Conservation (phyloP, 768 basidiomycete genomes). For the Gloeophyllum trabeum region DNA sequence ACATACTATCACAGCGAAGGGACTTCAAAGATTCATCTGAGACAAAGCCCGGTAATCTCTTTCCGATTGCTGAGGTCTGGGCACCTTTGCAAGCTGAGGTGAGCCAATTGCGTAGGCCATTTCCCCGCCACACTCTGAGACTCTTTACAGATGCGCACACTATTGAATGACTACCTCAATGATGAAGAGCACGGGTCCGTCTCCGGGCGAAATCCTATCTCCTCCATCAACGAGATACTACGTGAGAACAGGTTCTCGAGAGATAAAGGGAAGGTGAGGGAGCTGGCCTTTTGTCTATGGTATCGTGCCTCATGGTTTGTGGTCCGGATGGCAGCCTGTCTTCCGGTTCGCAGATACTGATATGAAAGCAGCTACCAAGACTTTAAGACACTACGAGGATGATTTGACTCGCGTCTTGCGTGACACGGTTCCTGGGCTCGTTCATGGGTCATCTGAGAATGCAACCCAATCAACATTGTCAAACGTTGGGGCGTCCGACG, state of each 20-base stretch:
- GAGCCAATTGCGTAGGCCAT: conserved; percentile 7
- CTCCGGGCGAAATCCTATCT: conserved; percentile 77
- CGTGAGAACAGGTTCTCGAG: conserved; percentile 71
- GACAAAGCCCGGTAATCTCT: conserved; percentile 62
- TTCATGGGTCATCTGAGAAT: conserved; percentile 56
- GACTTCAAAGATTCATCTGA: conserved; percentile 86
- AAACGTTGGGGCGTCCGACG: conserved; percentile 49
- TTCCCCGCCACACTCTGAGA: conserved; percentile 3
- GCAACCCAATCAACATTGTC: conserved; percentile 50
- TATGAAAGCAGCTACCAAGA: conserved; percentile 51
- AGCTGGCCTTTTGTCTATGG: neutral
- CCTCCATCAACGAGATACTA: conserved; percentile 89
- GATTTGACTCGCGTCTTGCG: conserved; percentile 73
- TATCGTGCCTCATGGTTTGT: conserved; percentile 61
- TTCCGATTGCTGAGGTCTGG: conserved; percentile 85
- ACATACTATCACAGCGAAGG: conserved; percentile 50
- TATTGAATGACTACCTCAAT: conserved; percentile 85
- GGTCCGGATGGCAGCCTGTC: conserved; percentile 67
- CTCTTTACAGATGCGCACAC: conserved; percentile 53
- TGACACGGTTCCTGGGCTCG: conserved; percentile 90
- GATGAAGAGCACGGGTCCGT: conserved; percentile 78
- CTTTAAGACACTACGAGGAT: conserved; percentile 71
- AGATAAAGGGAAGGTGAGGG: conserved; percentile 65
- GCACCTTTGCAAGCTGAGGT: conserved; percentile 85
- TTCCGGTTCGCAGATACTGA: conserved; percentile 94